Percentiles rank a stretch among this genome's conserved stretches.
These are phyloP conservation scores for Iodosphaeria phyllophila DNA, from an alignment of 2,329 filamentous ascomycete species.

Conservation along the genomic window DNA sequence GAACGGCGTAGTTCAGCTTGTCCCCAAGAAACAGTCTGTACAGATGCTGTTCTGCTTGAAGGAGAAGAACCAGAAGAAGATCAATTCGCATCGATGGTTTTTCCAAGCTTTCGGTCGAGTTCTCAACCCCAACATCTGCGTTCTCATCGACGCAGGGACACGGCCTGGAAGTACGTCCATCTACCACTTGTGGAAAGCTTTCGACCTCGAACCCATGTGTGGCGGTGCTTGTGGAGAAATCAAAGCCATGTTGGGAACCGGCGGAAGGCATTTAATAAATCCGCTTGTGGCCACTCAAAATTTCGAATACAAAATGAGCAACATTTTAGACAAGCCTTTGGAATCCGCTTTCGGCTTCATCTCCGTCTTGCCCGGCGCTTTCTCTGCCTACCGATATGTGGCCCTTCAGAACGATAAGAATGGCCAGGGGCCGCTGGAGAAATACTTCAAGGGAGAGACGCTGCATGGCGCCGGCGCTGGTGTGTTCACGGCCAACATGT, in stretches of 20 bases:
- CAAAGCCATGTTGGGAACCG: constrained; percentile 85
- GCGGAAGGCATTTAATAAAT: constrained; percentile 69
- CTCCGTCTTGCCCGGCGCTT: constrained; percentile 82
- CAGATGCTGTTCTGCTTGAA: constrained; percentile 97
- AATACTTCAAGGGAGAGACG: constrained; percentile 98
- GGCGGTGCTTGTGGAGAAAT: constrained; percentile 96
- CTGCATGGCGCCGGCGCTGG: constrained; percentile 90
- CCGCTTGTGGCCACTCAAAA: constrained; percentile 93
- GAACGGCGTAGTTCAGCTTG: constrained; percentile 70
- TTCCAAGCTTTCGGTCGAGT: constrained; percentile 92
- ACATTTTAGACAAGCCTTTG: constrained; percentile 92
- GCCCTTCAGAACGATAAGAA: constrained; percentile 93
- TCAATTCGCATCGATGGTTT: constrained; percentile 98
- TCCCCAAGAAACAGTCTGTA: constrained; percentile 73
- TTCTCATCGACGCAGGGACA: constrained; percentile 88
- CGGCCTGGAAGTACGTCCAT: constrained; percentile 87
- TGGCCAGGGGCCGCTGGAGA: constrained; percentile 83
- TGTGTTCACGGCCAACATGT: constrained; percentile 96
- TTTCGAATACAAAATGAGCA: constrained; percentile 99
- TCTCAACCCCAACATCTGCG: constrained; percentile 88
- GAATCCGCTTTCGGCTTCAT: constrained; percentile 98
- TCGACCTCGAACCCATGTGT: constrained; percentile 94
- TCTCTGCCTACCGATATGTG: constrained; percentile 90
- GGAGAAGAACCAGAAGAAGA: constrained; percentile 99
- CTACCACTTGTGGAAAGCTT: constrained; percentile 97